phyloP scores from a whole-genome alignment of 176 grass and related monocot genomes.

The Triticum turgidum region DNA sequence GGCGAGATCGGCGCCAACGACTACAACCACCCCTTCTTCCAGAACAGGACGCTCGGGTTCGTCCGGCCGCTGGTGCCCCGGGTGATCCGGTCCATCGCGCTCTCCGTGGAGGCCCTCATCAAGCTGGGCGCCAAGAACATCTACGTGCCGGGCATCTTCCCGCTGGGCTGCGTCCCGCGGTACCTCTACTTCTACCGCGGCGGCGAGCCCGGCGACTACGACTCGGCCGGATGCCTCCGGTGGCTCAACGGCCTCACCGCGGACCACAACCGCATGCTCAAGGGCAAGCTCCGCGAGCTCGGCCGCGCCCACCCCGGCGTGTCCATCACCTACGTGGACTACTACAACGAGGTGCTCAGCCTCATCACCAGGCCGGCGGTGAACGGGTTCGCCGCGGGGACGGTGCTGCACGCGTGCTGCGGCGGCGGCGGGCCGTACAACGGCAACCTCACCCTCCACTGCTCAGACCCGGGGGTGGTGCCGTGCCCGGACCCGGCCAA shows the following conservation, averaged over 20 bases:
- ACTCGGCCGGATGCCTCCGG: conserved; percentile 28
- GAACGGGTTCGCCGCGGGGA: background rate
- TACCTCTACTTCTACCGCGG: conserved; percentile 37
- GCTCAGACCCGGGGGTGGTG: conserved; percentile 21
- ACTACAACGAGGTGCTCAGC: conserved; percentile 19
- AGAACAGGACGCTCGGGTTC: conserved; percentile 26
- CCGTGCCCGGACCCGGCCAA: conserved; percentile 35
- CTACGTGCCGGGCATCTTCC: conserved; percentile 46
- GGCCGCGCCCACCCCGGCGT: conserved; percentile 8
- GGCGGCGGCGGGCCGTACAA: conserved; percentile 37
- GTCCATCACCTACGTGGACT: conserved; percentile 33
- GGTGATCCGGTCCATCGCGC: conserved; percentile 31
- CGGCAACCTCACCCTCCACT: conserved; percentile 22
- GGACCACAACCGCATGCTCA: conserved; percentile 34
- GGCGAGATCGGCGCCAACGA: conserved; percentile 77
- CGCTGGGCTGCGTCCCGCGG: conserved; percentile 35
- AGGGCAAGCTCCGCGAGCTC: background rate
- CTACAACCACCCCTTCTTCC: conserved; percentile 72
- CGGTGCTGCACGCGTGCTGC: conserved; percentile 39
- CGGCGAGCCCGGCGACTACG: background rate
- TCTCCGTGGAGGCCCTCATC: conserved; percentile 29
- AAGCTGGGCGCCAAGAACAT: conserved; percentile 41
- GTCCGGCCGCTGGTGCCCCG: conserved; percentile 40
- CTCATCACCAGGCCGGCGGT: background rate
- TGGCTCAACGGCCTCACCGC: conserved; percentile 37